These are phyloP conservation scores for Fusarium nurragi DNA, from an alignment of 2,329 filamentous ascomycete species.

Conservation along the genomic window DNA sequence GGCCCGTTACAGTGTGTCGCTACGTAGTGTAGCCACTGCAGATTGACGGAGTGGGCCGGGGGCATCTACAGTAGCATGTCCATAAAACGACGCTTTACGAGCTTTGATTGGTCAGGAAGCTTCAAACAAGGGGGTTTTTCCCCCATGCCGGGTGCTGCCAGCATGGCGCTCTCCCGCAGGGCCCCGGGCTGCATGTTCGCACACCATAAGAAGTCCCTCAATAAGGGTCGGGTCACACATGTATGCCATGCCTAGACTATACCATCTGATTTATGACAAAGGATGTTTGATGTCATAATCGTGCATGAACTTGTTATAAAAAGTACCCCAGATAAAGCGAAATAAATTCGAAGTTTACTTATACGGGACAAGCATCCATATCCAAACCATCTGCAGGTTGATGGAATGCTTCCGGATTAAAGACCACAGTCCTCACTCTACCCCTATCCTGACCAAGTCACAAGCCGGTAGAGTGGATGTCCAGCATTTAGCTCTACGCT, in stretches of 20 bases:
- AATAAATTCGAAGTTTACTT: no score
- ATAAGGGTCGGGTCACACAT: constrained; percentile 1
- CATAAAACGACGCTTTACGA: constrained; percentile 1
- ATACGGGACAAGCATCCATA: no score
- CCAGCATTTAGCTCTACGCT: not conserved
- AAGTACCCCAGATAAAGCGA: not conserved
- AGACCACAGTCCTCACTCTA: no score
- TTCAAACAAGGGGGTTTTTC: constrained; percentile 9
- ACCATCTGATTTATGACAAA: not conserved
- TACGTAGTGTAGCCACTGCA: constrained; percentile 19
- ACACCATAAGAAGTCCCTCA: constrained; percentile 21
- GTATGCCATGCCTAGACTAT: not conserved
- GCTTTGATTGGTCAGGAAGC: constrained; percentile 23
- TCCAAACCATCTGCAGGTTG: not conserved
- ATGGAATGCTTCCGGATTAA: no score
- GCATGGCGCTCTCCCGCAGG: constrained; percentile 34
- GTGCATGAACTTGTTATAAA: not conserved
- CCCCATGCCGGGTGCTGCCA: constrained; percentile 27
- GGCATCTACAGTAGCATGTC: not conserved
- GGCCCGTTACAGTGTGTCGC: constrained; percentile 14
- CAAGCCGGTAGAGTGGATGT: not conserved
- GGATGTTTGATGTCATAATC: not conserved
- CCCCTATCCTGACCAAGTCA: not conserved
- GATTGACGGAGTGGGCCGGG: constrained; percentile 25
- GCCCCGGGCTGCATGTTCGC: constrained; percentile 21